These are phyloP conservation scores for Neurospora sp. DNA, from an alignment of 495 filamentous ascomycete genomes.

Conservation along the genomic window DNA sequence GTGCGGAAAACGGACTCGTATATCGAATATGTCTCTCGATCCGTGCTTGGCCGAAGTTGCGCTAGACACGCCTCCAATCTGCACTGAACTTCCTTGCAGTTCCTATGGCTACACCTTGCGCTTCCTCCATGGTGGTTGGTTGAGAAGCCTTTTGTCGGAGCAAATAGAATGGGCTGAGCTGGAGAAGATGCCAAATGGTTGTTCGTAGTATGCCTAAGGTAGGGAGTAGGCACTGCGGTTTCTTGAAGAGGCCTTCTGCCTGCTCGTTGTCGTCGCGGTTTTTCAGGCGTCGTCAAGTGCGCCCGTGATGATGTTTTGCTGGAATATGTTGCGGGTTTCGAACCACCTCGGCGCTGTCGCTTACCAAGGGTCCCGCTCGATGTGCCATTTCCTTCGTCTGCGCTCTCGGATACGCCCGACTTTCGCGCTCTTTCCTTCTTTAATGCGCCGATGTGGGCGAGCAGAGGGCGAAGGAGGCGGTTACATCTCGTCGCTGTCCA, in stretches of 20 bases:
- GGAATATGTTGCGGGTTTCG: slow-evolving; percentile 9
- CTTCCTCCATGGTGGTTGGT: not conserved
- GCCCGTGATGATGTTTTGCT: slow-evolving; percentile 8
- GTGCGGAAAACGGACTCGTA: slow-evolving; percentile 33
- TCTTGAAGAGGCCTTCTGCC: slow-evolving; percentile 9
- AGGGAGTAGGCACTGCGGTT: slow-evolving; percentile 16
- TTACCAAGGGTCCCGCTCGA: not conserved
- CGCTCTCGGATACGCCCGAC: not conserved
- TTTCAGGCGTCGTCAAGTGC: slow-evolving; percentile 7
- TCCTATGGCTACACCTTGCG: slow-evolving; percentile 5
- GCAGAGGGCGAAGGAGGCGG: slow-evolving; percentile 44
- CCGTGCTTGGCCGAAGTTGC: slow-evolving; percentile 2
- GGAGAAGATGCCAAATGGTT: slow-evolving; percentile 13
- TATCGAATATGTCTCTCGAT: slow-evolving; percentile 4
- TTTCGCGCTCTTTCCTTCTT: slow-evolving; percentile 28
- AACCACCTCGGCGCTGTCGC: not conserved
- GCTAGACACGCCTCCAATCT: slow-evolving; percentile 10
- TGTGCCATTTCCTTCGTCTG: not conserved
- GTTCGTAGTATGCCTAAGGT: slow-evolving; percentile 17
- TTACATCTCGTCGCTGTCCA: slow-evolving; percentile 51
- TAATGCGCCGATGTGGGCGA: slow-evolving; percentile 41
- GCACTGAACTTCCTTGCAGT: slow-evolving; percentile 5
- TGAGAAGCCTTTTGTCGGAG: not conserved
- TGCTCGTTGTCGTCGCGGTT: slow-evolving; percentile 2
- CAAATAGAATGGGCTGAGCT: not conserved